Conservation (phyloP, 2,329 filamentous ascomycete genomes). For the Diaporthe eres region DNA sequence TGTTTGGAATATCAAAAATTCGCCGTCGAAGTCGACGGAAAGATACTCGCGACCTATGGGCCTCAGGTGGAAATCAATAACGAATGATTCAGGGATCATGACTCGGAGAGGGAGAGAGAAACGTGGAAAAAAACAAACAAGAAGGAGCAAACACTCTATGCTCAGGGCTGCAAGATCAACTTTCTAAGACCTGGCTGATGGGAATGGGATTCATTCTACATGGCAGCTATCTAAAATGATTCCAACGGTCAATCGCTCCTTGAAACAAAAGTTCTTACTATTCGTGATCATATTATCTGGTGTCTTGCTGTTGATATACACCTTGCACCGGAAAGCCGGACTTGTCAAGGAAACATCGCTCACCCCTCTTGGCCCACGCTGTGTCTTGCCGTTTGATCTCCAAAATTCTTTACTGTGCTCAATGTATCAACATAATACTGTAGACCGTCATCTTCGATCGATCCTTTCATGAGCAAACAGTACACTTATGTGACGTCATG, state of each 20-base stretch:
- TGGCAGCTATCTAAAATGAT: not conserved
- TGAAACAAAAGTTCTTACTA: not conserved
- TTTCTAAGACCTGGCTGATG: not conserved
- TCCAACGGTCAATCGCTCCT: too few species aligned
- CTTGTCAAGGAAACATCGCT: not conserved
- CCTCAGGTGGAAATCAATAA: too few species aligned
- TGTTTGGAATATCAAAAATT: not conserved
- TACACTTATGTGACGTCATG: constrained; percentile 1
- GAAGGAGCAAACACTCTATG: not conserved
- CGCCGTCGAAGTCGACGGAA: not conserved
- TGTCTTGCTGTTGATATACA: not conserved
- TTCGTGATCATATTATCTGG: not conserved
- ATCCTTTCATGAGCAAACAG: not conserved
- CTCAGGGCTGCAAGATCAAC: too few species aligned
- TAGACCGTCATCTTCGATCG: not conserved
- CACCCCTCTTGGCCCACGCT: not conserved
- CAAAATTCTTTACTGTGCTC: too few species aligned
- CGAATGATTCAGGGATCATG: too few species aligned
- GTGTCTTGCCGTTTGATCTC: not conserved
- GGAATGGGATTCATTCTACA: too few species aligned
- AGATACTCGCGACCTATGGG: not conserved
- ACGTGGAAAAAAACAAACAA: not conserved
- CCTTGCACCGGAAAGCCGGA: too few species aligned
- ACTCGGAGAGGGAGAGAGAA: not conserved
- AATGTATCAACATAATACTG: not conserved